These are phyloP conservation scores for Phylloporus rhodoxanthus DNA, from an alignment of 768 basidiomycete genomes.

Conservation along the genomic window DNA sequence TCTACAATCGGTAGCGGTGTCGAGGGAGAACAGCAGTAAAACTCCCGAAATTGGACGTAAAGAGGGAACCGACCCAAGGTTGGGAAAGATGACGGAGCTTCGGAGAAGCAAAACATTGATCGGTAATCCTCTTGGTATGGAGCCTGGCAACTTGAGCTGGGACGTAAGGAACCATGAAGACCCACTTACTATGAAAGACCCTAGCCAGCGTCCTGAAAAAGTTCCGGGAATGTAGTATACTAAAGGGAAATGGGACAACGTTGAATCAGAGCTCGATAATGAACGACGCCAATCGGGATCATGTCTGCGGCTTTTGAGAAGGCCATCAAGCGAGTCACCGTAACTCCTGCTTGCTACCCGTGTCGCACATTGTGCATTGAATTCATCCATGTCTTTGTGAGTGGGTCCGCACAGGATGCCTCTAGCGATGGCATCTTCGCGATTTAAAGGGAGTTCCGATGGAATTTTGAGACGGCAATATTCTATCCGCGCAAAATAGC, in stretches of 20 bases:
- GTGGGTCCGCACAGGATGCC: slow-evolving; percentile 37
- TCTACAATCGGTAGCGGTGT: slow-evolving; percentile 32
- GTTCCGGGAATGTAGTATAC: slow-evolving; percentile 38
- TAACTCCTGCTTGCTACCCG: slow-evolving; percentile 27
- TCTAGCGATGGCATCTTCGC: slow-evolving; percentile 27
- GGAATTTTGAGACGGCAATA: slow-evolving; percentile 33
- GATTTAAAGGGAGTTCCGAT: slow-evolving; percentile 35
- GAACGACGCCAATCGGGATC: slow-evolving; percentile 30
- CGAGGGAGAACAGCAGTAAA: slow-evolving; percentile 36
- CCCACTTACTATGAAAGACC: slow-evolving; percentile 40
- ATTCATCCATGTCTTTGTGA: slow-evolving; percentile 41
- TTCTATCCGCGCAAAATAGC: slow-evolving; percentile 43
- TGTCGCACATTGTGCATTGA: slow-evolving; percentile 39
- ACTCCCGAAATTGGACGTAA: slow-evolving; percentile 45
- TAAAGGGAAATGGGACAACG: background rate
- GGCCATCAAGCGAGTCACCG: slow-evolving; percentile 13
- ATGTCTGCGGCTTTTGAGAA: slow-evolving; percentile 27
- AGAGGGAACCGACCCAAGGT: slow-evolving; percentile 40
- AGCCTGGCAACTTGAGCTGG: slow-evolving; percentile 26
- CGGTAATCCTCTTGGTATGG: slow-evolving; percentile 36
- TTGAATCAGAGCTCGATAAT: slow-evolving; percentile 3
- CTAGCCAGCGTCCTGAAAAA: slow-evolving; percentile 46
- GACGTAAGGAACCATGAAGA: background rate
- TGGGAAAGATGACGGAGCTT: slow-evolving; percentile 32
- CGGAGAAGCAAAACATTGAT: slow-evolving; percentile 31